Percentiles rank a stretch among this genome's conserved stretches.
Evolutionary conservation across 768 basidiomycete genomes (phyloP).

Genomic region (Kwoniella europaea): DNA sequence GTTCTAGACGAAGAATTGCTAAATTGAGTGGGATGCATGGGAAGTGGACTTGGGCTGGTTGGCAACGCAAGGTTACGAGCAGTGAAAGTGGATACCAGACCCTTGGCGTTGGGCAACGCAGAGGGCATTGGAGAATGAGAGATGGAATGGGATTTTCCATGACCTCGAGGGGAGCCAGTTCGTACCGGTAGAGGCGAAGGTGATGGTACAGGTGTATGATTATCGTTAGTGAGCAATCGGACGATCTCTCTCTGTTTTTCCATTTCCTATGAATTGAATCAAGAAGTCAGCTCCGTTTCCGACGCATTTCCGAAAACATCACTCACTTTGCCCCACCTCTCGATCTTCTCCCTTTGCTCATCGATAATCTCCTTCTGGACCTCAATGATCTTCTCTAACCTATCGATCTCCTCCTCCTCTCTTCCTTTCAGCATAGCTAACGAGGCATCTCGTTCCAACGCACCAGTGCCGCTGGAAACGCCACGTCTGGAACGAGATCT

Average conservation of each 20-base stretch:
- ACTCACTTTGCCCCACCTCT: slow-evolving; percentile 51
- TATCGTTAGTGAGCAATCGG: slow-evolving; percentile 35
- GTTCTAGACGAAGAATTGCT: slow-evolving; percentile 42
- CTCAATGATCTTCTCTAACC: slow-evolving; percentile 53
- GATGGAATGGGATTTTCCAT: slow-evolving; percentile 38
- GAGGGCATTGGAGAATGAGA: slow-evolving; percentile 19
- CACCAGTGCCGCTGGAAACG: slow-evolving; percentile 3
- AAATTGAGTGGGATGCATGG: slow-evolving; percentile 45
- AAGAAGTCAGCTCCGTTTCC: neutral
- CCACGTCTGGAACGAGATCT: slow-evolving; percentile 6
- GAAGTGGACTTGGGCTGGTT: slow-evolving; percentile 40
- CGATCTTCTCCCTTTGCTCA: slow-evolving; percentile 52
- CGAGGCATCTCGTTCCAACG: slow-evolving; percentile 10
- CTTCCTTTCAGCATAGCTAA: slow-evolving; percentile 16
- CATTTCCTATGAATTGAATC: slow-evolving; percentile 30
- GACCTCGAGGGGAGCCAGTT: slow-evolving; percentile 19
- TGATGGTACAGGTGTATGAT: neutral
- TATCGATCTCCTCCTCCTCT: slow-evolving; percentile 42
- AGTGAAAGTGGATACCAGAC: slow-evolving; percentile 44
- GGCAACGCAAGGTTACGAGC: slow-evolving; percentile 49
- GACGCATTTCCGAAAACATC: neutral
- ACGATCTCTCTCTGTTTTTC: slow-evolving; percentile 51
- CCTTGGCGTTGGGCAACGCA: slow-evolving; percentile 22
- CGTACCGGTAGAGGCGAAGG: slow-evolving; percentile 10
- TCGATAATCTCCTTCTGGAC: slow-evolving; percentile 49